Base-by-base conservation (phyloP, 108 stramenopile species). In the Discostella pseudostelligera region DNA sequence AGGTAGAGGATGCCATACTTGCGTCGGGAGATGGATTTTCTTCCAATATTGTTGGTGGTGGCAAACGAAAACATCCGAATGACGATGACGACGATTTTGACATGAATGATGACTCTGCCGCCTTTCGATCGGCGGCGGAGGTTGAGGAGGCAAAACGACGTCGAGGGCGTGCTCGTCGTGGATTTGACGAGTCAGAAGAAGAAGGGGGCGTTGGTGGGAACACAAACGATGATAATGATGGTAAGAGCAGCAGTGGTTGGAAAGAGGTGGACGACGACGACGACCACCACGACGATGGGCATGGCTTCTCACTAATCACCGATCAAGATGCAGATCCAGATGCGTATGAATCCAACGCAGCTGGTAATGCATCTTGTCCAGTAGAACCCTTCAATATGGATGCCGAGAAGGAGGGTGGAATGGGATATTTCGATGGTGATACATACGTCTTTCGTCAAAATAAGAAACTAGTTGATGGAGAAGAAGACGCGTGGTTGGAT, bases 381-480 rank as follows among this genome's bases (percentile, higher is more conserved):
- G 73, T 93, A 19, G 92, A 93, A 75, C 87, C 92, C 4, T 93
- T 93, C 74, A 83, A 93, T 57, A 87, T 93, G 86, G 70, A 86
- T 28, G 66, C 85, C 19, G 92, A 93, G 63, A 59, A 77, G 43
- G 79, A 83, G n/a, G 80, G 89, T 51, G 92, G 92, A 8, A 76
- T 70, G 53, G 91, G 91, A 29, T 92, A 83, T 59, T 92, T 92
- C 65, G 91, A 87, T 39, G 90, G 90, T 22, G 90, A 89, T 65
- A 92, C 90, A 8, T 92, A 92, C 49, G 74, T 92, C 22, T 92
- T 88, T 72, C 84, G 90, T 21, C 74, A 76, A 44, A 69, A 73
- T 37, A 20, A 35, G 0, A 64, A 58, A 19, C 65, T 36, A 2
- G 65, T 45, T 14, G 85, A 84, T 12, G 85, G 71, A 22, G 90